These are phyloP conservation scores for Alternaria brassicicola DNA, from an alignment of 2,329 filamentous ascomycete genomes.

Conservation along the genomic window DNA sequence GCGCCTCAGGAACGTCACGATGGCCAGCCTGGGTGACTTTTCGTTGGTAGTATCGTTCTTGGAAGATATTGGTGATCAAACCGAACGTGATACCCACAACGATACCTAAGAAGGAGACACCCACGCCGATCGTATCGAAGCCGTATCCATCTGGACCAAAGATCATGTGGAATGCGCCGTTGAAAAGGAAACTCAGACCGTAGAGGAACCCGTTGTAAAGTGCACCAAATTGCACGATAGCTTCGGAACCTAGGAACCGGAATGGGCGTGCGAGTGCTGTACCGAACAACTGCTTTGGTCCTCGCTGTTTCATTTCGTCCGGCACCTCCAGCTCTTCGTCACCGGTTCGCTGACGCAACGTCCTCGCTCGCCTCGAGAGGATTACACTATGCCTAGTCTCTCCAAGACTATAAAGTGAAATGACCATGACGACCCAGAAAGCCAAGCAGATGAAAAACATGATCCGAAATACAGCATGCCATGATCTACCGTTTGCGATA, in stretches of 20 bases:
- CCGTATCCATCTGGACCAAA: slow-evolving; percentile 55
- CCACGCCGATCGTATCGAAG: slow-evolving; percentile 49
- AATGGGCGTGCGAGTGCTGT: slow-evolving; percentile 56
- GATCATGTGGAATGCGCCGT: slow-evolving; percentile 57
- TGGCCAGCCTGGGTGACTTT: slow-evolving; percentile 40
- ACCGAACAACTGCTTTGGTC: slow-evolving; percentile 49
- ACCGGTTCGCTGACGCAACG: slow-evolving; percentile 33
- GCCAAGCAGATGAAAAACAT: slow-evolving; percentile 54
- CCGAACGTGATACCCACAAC: slow-evolving; percentile 52
- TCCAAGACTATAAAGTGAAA: slow-evolving; percentile 45
- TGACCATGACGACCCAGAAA: slow-evolving; percentile 53
- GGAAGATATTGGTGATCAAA: slow-evolving; percentile 53
- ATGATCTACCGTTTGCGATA: slow-evolving; percentile 52
- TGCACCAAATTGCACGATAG: slow-evolving; percentile 57
- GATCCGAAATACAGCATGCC: slow-evolving; percentile 55
- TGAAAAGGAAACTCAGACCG: slow-evolving; percentile 58
- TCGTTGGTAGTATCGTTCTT: slow-evolving; percentile 53
- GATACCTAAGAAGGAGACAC: slow-evolving; percentile 51
- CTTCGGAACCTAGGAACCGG: slow-evolving; percentile 54
- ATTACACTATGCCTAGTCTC: slow-evolving; percentile 56
- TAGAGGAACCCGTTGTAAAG: slow-evolving; percentile 59
- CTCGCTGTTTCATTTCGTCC: slow-evolving; percentile 48
- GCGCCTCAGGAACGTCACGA: slow-evolving; percentile 52
- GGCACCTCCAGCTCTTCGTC: slow-evolving; percentile 44
- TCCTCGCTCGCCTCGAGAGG: slow-evolving; percentile 45